A percentile compares a stretch with the other conserved stretches of the same genome.
Evolutionary conservation across 495 filamentous ascomycete genomes (phyloP).

Genomic region (Platismatia glauca): DNA sequence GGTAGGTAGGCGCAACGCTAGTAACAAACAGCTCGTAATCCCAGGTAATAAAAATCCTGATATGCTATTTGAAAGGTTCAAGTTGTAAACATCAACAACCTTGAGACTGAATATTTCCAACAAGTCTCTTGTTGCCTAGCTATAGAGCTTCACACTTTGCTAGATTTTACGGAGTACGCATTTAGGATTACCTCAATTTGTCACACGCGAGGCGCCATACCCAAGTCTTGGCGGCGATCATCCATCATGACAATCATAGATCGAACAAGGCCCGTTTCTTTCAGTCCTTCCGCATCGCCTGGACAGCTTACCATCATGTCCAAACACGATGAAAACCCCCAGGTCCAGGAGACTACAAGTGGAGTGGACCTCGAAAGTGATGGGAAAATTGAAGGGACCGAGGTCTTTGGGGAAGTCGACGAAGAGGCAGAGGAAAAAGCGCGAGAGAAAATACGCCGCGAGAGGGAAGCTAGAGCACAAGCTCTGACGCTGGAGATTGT

Average conservation of each 20-base stretch:
- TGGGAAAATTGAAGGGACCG: conserved; percentile 1
- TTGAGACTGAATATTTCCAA: not conserved
- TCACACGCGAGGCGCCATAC: not conserved
- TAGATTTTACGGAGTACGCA: not conserved
- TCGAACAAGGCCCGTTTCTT: not conserved
- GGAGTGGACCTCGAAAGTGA: not conserved
- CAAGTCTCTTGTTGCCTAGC: not conserved
- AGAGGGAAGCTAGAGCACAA: conserved; percentile 88
- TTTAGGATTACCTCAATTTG: not conserved
- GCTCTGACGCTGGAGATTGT: conserved; percentile 96
- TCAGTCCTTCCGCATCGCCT: not conserved
- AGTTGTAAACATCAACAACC: not conserved
- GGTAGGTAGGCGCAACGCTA: not conserved
- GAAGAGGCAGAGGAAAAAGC: conserved; percentile 70
- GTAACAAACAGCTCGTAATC: too few relatives aligned
- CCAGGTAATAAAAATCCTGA: too few relatives aligned
- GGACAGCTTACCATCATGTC: not conserved
- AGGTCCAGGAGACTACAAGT: not conserved
- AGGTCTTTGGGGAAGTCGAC: conserved; percentile 39
- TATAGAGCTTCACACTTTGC: not conserved
- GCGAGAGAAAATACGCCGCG: conserved; percentile 69
- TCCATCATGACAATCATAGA: not conserved
- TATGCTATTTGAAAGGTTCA: not conserved
- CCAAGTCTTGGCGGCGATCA: not conserved
- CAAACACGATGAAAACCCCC: not conserved